Base-by-base conservation (phyloP, 192 early-diverging fungal genomes). In the Mycoemilia scoparia region DNA sequence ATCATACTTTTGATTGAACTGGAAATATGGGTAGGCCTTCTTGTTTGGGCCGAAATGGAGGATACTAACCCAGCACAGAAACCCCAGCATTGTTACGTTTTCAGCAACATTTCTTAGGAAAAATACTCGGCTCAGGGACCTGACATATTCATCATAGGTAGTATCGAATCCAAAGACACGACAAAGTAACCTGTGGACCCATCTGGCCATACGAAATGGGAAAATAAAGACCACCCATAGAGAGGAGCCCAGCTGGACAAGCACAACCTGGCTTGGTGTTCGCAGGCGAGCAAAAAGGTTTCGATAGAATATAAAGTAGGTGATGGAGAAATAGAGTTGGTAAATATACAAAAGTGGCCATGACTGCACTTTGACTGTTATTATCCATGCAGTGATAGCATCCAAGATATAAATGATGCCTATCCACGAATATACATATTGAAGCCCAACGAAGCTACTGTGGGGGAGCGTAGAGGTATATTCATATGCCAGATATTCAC, bases 231-330 rank as follows among this genome's bases (percentile, higher is more conserved):
- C 77, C 8, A 82, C 73, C 74, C 79, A 76, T 24, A 82, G 62
- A 2, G 73, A 77, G 11, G 71, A 73, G 4, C 60, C 76, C 23
- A 75, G 40, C 45, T 82, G 79, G 29, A 82, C 56, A 12, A 65
- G 40, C 13, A 74, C 43, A 24, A 76, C 74, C 34, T 78, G 76
- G 25, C 76, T 68, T 10, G 62, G 62, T 2, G 71, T 70, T 36
- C 76, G 70, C 23, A 82, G 51, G 1, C 76, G 65, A 12, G 73
- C 76, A 52, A 82, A 82, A 33, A 82, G 41, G 36, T 76, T 82
- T 30, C 79, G 66, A 50, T 82, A 79, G 43, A 82, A 82, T 36
- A 82, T 77, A 40, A 79, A 82, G 43, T 82, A 82, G 14, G 76
- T 74, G 67, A 78, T 77, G 45, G 75, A 79, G 34, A 77, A 82